A percentile compares a stretch with the other conserved stretches of the same genome.
These are phyloP conservation scores for Kalanchoe fedtschenkoi DNA, from an alignment of 164 flowering plant genomes.

Conservation along the genomic window DNA sequence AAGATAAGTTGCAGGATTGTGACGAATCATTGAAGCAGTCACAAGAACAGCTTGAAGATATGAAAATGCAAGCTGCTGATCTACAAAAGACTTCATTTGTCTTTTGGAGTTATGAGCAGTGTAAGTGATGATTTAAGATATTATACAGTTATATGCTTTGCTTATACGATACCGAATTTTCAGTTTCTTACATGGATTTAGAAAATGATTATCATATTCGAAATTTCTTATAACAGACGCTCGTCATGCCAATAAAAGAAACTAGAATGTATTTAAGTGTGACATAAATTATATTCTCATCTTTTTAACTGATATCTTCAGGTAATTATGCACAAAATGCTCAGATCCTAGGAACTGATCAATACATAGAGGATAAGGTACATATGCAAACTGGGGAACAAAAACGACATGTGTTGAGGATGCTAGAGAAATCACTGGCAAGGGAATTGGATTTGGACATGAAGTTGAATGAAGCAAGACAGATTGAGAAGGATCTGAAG, in stretches of 20 bases:
- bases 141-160: background rate
- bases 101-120: slow-evolving; percentile 30
- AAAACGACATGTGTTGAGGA: slow-evolving; percentile 51
- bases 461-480: slow-evolving; percentile 41
- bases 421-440: slow-evolving; percentile 80
- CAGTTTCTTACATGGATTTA: background rate
- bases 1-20: slow-evolving; percentile 49
- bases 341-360: slow-evolving; percentile 19
- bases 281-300: background rate
- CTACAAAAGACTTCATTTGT: slow-evolving; percentile 32
- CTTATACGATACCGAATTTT: background rate
- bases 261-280: background rate
- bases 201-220: background rate
- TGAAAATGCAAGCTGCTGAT: slow-evolving; percentile 46
- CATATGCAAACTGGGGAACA: slow-evolving; percentile 50
- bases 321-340: slow-evolving; percentile 23
- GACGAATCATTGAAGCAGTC: slow-evolving; percentile 58
- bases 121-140: background rate
- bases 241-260: background rate
- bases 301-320: slow-evolving; percentile 13
- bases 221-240: background rate
- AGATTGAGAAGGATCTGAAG: slow-evolving; percentile 53
- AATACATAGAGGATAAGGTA: slow-evolving; percentile 21
- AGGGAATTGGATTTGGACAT: slow-evolving; percentile 79
- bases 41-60: slow-evolving; percentile 40